Conservation (phyloP, 2,329 filamentous ascomycete species). For the Trematosphaeria pertusa region DNA sequence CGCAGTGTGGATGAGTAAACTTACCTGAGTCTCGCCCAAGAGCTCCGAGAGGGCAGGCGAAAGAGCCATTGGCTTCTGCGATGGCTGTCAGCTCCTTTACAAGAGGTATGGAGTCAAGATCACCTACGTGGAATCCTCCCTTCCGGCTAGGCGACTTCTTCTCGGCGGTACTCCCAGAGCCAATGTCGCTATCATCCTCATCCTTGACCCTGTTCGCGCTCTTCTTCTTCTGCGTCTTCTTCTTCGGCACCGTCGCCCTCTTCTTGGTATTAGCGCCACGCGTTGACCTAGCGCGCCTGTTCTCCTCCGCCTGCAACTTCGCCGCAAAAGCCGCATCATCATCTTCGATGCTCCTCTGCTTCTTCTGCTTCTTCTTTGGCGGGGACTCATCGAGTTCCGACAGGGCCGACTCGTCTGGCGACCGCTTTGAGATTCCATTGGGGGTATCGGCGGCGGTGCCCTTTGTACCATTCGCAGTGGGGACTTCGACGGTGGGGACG, state of each 20-base stretch:
- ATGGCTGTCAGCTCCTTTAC: constrained; percentile 47
- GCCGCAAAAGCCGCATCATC: constrained; percentile 88
- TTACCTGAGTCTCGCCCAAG: constrained; percentile 71
- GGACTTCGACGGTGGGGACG: constrained; percentile 44
- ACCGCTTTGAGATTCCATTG: constrained; percentile 45
- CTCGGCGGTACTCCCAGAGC: constrained; percentile 65
- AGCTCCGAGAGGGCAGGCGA: constrained; percentile 73
- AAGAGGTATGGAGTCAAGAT: background rate
- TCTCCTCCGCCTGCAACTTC: constrained; percentile 90
- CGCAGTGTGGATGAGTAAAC: constrained; percentile 35
- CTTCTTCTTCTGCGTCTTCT: constrained; percentile 75
- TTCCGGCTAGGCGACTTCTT: constrained; percentile 76
- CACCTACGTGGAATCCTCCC: constrained; percentile 82
- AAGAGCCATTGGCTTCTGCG: constrained; percentile 74
- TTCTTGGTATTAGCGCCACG: constrained; percentile 72
- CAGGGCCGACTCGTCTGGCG: constrained; percentile 48
- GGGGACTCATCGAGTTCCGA: constrained; percentile 52
- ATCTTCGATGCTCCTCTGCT: constrained; percentile 70
- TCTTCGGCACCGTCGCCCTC: constrained; percentile 66
- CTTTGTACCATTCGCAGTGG: constrained; percentile 31
- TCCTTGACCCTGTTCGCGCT: constrained; percentile 73
- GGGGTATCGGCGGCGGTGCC: background rate
- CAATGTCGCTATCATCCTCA: constrained; percentile 80
- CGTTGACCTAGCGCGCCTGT: constrained; percentile 75
- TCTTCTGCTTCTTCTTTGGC: constrained; percentile 66